Base-by-base conservation (phyloP, 306 rosid genomes). In the Gastrolobium villosum region DNA sequence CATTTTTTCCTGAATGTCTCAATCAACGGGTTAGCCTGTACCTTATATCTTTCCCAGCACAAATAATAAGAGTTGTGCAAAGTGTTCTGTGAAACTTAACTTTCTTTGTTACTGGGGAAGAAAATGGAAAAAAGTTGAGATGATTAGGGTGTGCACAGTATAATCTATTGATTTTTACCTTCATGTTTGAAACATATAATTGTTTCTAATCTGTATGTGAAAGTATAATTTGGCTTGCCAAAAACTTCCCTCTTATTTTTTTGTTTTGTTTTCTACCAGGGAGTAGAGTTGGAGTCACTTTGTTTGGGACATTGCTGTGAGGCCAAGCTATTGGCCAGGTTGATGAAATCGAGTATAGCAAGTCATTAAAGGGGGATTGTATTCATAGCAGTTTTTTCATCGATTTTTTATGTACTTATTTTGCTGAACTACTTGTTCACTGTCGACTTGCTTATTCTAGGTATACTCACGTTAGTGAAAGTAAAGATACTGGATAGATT, bases 401-500 rank as follows among this genome's bases (percentile, higher is more conserved):
- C 70, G 14, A 57, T 76, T 52, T 48, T 41, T 65, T 10, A 53
- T 68, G 10, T 32, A 8, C 11, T 74, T 54, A 57, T 74, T 34
- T 36, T 63, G 83, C 64, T 43, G 73, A 40, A 46, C 31, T 59
- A 41, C 56, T 8, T n/a, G 57, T 68, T 74, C 67, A 7, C 72
- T 10, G 14, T 55, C 31, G 9, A 60, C 77, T 44, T 50, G 57
- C 70, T 63, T 73, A 73, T 81, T 85, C 74, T 77, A 40, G 77
- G 71, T 36, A 31, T 11, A 32, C 35, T 65, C 65, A 60, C 39
- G 15, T 66, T 65, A 20, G 49, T 70, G 45, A 78, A 53, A 59
- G 85, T 81, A 60, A 44, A 81, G 46, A 78, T 65, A 65, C 50
- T 32, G 64, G 68, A 65, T 61, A 49, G 78, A 59, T 56, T 82